Conservation (phyloP, 495 filamentous ascomycete species). For the Trichoderma reesei region DNA sequence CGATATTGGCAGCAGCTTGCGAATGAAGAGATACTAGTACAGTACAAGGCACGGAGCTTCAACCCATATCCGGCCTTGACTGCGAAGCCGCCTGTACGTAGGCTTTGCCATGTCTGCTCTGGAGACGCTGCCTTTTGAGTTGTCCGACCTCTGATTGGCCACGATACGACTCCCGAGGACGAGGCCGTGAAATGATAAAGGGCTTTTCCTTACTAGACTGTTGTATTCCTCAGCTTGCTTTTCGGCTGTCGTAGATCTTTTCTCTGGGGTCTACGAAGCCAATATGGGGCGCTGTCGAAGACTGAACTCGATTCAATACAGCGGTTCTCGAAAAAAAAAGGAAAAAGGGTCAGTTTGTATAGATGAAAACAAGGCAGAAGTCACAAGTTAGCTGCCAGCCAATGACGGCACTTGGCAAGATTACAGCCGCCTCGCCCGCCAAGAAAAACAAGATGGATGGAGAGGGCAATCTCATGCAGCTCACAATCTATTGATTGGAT, state of each 20-base stretch:
- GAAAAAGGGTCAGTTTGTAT: too few relatives aligned
- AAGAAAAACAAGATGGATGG: too few relatives aligned
- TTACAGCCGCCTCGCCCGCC: background rate
- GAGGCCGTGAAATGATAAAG: too few relatives aligned
- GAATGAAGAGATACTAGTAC: too few relatives aligned
- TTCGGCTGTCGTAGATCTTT: background rate
- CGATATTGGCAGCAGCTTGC: too few relatives aligned
- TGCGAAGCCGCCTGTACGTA: background rate
- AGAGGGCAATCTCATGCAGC: background rate
- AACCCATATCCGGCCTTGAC: background rate
- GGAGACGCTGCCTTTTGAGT: too few relatives aligned
- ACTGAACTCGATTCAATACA: too few relatives aligned
- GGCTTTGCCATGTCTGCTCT: background rate
- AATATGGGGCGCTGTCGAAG: too few relatives aligned
- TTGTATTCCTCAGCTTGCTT: background rate
- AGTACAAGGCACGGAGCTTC: background rate
- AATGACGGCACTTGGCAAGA: background rate
- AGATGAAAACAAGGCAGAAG: background rate
- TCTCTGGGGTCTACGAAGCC: background rate
- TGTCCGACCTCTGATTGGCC: background rate
- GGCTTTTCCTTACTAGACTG: too few relatives aligned
- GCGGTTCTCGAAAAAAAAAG: background rate
- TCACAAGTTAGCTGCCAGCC: background rate
- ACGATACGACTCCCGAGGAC: background rate
- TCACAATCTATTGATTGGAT: background rate